Percentiles rank a stretch among this genome's conserved stretches.
Conservation (phyloP, 352 stramenopile species). For the Globisporangium barbulae region DNA sequence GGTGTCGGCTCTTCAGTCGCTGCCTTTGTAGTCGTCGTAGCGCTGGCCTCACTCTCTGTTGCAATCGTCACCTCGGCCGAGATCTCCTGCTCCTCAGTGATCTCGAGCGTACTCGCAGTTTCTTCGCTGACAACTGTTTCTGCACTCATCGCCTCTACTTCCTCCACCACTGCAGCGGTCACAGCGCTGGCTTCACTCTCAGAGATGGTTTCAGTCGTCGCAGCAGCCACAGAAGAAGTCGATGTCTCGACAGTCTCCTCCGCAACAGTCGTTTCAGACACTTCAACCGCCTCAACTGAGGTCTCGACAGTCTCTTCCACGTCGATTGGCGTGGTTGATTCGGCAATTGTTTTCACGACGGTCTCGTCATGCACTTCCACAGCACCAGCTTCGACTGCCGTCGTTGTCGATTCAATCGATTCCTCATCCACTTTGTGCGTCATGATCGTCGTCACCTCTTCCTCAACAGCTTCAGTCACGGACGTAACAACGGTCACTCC, state of each 20-base stretch:
- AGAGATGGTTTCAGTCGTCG: not conserved
- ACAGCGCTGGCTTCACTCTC: not conserved
- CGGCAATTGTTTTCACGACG: not conserved
- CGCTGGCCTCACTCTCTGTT: not conserved
- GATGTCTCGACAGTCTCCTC: constrained; percentile 3
- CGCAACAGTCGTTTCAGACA: not conserved
- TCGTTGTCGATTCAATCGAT: not conserved
- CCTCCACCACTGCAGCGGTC: not conserved
- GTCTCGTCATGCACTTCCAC: not conserved
- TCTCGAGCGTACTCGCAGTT: not conserved
- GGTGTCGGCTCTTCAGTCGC: not conserved
- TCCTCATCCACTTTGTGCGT: not conserved
- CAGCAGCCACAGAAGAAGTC: not conserved
- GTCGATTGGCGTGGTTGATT: constrained; percentile 17
- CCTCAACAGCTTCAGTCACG: not conserved
- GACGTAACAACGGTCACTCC: not conserved
- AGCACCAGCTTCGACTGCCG: not conserved
- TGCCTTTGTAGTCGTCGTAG: not conserved
- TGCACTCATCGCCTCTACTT: not conserved
- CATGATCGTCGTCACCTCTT: not conserved
- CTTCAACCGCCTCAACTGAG: not conserved
- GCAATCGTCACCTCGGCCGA: no score
- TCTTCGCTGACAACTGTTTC: not conserved
- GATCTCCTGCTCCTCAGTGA: not conserved
- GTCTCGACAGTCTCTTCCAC: not conserved